Evolutionary conservation across 2,329 filamentous ascomycete genomes (phyloP).

Genomic region (Fusarium pseudocircinatum): DNA sequence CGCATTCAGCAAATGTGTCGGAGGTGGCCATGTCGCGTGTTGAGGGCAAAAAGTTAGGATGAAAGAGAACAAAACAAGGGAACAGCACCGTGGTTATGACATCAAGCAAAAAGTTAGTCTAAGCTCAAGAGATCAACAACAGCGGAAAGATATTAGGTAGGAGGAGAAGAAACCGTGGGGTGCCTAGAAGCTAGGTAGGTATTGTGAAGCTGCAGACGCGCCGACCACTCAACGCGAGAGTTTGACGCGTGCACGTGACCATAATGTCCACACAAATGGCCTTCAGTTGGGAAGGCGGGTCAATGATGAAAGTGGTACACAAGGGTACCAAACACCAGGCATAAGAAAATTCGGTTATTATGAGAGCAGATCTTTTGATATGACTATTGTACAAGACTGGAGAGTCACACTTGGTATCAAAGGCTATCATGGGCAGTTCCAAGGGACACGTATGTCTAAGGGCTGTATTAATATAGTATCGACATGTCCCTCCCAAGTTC

Average conservation of each 20-base stretch:
- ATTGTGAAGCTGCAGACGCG: conserved; percentile 26
- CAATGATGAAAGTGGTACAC: not conserved
- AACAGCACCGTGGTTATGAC: conserved; percentile 5
- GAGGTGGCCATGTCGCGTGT: conserved; percentile 43
- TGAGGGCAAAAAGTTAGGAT: conserved; percentile 1
- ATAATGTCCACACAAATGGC: not conserved
- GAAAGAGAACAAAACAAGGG: conserved; percentile 1
- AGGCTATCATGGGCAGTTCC: not conserved
- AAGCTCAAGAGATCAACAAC: not conserved
- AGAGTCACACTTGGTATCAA: not conserved
- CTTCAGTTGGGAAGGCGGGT: not conserved
- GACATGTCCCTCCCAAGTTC: not conserved
- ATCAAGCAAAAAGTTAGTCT: conserved; percentile 11
- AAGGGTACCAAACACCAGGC: not conserved
- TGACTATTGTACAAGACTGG: not conserved
- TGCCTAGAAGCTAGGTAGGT: conserved; percentile 13
- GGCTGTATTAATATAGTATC: not conserved
- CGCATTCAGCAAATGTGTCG: conserved; percentile 54
- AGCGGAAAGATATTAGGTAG: not conserved
- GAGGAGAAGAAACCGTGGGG: conserved; percentile 17
- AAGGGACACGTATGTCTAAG: not conserved
- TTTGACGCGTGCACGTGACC: conserved; percentile 42
- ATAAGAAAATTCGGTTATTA: not conserved
- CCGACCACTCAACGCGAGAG: conserved; percentile 46
- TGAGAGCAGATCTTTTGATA: not conserved